A percentile compares a stretch with the other conserved stretches of the same genome.
phyloP scores from a whole-genome alignment of 2,329 filamentous ascomycete genomes.

The Teratosphaeria viscida region DNA sequence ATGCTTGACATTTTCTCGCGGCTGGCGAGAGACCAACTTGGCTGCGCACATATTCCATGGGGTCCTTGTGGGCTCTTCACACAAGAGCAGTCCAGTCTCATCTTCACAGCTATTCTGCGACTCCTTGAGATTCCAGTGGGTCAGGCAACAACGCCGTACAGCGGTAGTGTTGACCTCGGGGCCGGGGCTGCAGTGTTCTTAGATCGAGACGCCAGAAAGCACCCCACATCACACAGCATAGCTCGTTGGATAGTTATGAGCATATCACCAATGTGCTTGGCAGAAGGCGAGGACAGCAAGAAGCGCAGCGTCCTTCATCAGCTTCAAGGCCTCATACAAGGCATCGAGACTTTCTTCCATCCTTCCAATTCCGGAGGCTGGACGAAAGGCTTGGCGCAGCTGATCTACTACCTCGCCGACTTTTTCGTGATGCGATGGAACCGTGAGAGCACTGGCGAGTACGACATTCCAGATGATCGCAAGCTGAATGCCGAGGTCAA shows the following conservation, averaged over 20 bases:
- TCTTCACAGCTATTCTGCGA: slow-evolving; percentile 84
- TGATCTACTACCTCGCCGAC: slow-evolving; percentile 86
- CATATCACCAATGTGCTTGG: slow-evolving; percentile 71
- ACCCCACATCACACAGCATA: slow-evolving; percentile 83
- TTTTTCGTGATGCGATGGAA: slow-evolving; percentile 98
- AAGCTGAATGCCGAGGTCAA: slow-evolving; percentile 73
- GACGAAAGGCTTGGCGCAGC: slow-evolving; percentile 81
- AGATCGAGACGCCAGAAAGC: slow-evolving; percentile 87
- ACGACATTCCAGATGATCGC: slow-evolving; percentile 71
- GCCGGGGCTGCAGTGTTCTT: slow-evolving; percentile 76
- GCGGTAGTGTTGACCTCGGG: slow-evolving; percentile 64
- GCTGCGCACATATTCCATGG: slow-evolving; percentile 66
- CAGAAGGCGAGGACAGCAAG: slow-evolving; percentile 59
- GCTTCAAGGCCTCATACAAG: slow-evolving; percentile 84
- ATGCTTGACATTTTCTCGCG: slow-evolving; percentile 87
- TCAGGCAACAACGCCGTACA: slow-evolving; percentile 88
- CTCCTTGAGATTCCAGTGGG: slow-evolving; percentile 93
- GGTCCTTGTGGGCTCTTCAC: slow-evolving; percentile 85
- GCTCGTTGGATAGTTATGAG: slow-evolving; percentile 90
- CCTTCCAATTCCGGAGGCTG: slow-evolving; percentile 89
- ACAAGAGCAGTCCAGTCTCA: slow-evolving; percentile 77
- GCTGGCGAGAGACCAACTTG: slow-evolving; percentile 71
- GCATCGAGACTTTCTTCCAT: slow-evolving; percentile 96
- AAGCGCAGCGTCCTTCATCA: slow-evolving; percentile 62
- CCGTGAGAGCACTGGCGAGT: slow-evolving; percentile 82